phyloP scores from a whole-genome alignment of 139 green algal species.

The Closterium sp. region DNA sequence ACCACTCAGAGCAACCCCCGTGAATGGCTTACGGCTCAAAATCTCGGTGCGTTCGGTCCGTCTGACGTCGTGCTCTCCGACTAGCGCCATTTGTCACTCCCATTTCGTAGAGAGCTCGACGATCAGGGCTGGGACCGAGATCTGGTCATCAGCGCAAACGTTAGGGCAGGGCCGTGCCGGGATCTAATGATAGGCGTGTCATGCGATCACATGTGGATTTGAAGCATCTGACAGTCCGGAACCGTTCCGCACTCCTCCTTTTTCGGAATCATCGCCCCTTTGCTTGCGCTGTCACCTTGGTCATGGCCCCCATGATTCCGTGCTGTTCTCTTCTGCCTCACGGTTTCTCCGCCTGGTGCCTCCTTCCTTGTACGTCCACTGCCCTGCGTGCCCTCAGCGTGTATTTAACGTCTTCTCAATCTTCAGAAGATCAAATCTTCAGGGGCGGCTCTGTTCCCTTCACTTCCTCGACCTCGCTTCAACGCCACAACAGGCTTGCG shows the following conservation, averaged over 20 bases:
- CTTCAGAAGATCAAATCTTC: background rate
- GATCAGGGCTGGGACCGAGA: background rate
- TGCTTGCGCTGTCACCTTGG: background rate
- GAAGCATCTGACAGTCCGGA: background rate
- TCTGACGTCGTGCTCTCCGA: background rate
- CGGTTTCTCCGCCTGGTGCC: background rate
- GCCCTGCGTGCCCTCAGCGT: background rate
- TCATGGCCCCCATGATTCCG: background rate
- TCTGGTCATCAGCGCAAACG: background rate
- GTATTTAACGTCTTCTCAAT: background rate
- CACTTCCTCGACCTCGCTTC: background rate
- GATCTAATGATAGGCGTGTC: background rate
- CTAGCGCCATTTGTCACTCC: background rate
- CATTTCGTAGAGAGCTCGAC: background rate
- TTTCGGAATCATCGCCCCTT: background rate
- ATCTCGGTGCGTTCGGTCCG: background rate
- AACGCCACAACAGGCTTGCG: background rate
- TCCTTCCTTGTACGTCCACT: background rate
- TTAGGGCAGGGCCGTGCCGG: background rate
- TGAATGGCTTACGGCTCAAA: too few species aligned
- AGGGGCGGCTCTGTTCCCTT: background rate
- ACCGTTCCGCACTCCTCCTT: background rate
- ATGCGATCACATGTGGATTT: background rate
- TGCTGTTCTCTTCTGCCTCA: background rate
- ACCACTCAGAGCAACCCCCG: background rate